Conservation (phyloP, 768 basidiomycete genomes). For the Suillus plorans region DNA sequence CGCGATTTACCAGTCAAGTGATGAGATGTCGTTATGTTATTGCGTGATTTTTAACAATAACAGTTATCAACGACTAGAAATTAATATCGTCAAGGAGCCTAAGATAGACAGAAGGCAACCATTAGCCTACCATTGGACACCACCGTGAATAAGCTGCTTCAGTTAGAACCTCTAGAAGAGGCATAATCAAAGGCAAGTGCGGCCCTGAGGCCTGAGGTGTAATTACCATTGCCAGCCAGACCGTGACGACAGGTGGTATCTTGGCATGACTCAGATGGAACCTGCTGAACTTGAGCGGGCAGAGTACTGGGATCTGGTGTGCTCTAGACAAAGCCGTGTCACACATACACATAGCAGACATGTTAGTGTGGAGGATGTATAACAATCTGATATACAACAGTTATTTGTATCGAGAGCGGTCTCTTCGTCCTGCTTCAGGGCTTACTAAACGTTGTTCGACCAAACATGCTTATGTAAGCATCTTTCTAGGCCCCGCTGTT, state of each 20-base stretch:
- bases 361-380: no score
- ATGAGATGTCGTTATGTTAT: conserved; percentile 23
- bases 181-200: not conserved
- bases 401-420: no score
- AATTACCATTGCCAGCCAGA: not conserved
- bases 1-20: not conserved
- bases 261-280: not conserved
- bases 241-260: conserved; percentile 1
- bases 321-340: no score
- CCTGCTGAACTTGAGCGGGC: not conserved
- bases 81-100: no score
- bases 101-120: no score
- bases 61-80: no score
- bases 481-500: not conserved
- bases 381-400: no score
- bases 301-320: not conserved
- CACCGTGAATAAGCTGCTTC: not conserved
- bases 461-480: not conserved
- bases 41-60: conserved; percentile 30
- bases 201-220: not conserved
- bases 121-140: not conserved
- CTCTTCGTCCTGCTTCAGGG: no score
- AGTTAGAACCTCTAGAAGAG: not conserved
- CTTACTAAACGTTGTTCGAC: no score
- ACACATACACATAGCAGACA: no score